Percentiles rank a stretch among this genome's conserved stretches.
These are phyloP conservation scores for Fusarium xyrophilum DNA, from an alignment of 2,329 filamentous ascomycete species.

Conservation along the genomic window DNA sequence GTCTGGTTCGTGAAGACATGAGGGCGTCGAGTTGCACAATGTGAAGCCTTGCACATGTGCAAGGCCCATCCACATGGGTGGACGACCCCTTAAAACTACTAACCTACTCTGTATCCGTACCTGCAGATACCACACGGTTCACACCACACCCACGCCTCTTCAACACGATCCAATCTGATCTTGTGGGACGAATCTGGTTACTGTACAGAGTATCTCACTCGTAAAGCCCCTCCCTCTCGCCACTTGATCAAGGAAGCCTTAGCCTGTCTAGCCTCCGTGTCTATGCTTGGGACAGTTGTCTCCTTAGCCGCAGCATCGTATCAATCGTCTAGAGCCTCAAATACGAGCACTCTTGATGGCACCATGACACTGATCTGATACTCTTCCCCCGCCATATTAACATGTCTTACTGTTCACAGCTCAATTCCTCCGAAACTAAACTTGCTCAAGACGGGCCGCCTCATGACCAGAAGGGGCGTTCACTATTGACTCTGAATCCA, in stretches of 20 bases:
- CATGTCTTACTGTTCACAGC: background rate
- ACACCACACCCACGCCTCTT: constrained; percentile 12
- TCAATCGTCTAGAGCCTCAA: constrained; percentile 2
- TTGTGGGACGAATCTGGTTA: constrained; percentile 12
- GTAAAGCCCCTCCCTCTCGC: constrained; percentile 1
- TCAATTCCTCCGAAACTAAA: constrained; percentile 16
- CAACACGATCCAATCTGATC: constrained; percentile 27
- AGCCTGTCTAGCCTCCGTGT: constrained; percentile 1
- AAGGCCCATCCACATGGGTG: background rate
- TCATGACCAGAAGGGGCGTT: constrained; percentile 29
- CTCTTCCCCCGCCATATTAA: constrained; percentile 14
- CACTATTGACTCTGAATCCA: constrained; percentile 18
- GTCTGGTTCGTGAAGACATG: background rate
- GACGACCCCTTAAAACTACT: constrained; percentile 9
- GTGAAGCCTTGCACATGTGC: constrained; percentile 3
- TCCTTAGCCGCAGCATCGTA: constrained; percentile 24
- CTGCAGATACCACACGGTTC: constrained; percentile 1
- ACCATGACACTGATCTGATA: constrained; percentile 24
- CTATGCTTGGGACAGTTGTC: constrained; percentile 10
- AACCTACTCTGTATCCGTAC: no score
- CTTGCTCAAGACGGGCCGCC: constrained; percentile 1
- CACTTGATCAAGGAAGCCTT: background rate
- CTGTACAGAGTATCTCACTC: constrained; percentile 1
- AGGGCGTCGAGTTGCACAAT: constrained; percentile 9
- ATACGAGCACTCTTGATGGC: constrained; percentile 27